Evolutionary conservation across 768 basidiomycete species (phyloP).

Genomic region (Termitomyces sp.): DNA sequence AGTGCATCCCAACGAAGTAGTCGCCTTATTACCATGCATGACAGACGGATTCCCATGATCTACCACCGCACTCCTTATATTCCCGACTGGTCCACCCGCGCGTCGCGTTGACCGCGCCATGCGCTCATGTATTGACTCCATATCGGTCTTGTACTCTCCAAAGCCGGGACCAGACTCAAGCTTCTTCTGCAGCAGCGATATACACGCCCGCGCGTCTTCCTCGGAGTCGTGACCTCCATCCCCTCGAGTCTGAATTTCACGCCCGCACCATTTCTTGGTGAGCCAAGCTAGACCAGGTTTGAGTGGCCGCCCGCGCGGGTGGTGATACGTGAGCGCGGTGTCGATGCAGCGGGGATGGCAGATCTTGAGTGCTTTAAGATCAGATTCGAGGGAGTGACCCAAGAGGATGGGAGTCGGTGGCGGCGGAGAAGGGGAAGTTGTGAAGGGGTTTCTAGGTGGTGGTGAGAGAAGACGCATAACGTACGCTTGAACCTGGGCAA

Average conservation of each 20-base stretch:
- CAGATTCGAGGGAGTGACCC: constrained; percentile 95
- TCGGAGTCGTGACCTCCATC: constrained; percentile 91
- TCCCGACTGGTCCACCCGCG: constrained; percentile 30
- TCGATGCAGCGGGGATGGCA: constrained; percentile 87
- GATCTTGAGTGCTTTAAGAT: constrained; percentile 83
- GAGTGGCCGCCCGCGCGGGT: constrained; percentile 88
- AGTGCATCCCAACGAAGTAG: constrained; percentile 66
- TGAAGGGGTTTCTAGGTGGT: constrained; percentile 38
- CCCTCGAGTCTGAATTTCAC: constrained; percentile 82
- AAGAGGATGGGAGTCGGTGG: constrained; percentile 72
- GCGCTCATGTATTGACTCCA: constrained; percentile 85
- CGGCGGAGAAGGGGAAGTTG: constrained; percentile 22
- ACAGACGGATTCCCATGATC: constrained; percentile 80
- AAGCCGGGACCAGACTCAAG: constrained; percentile 71
- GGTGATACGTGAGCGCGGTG: constrained; percentile 85
- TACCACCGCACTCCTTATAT: constrained; percentile 60
- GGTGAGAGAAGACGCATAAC: constrained; percentile 60
- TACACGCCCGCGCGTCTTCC: constrained; percentile 87
- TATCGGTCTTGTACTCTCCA: constrained; percentile 82
- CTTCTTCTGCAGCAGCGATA: constrained; percentile 82
- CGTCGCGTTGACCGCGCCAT: constrained; percentile 49
- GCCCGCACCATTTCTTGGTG: constrained; percentile 86
- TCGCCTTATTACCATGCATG: constrained; percentile 85
- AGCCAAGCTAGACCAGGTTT: constrained; percentile 98
- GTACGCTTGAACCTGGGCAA: constrained; percentile 70